Evolutionary conservation across 805 yeast species (phyloP).

Genomic region (Pichia insulana): DNA sequence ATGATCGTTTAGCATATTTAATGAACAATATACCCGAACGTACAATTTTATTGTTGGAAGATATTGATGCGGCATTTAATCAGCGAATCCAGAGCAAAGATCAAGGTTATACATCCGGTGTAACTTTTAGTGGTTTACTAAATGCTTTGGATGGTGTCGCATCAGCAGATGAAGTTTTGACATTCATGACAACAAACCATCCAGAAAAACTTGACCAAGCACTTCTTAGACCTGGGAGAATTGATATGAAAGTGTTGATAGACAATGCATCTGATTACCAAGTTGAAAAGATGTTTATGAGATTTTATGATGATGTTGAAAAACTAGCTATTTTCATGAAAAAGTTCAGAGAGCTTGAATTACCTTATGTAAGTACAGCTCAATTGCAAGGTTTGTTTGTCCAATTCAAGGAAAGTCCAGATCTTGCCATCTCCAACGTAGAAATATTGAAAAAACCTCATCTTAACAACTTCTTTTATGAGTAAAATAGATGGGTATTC

Average conservation of each 20-base stretch:
- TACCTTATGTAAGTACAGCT: constrained; percentile 72
- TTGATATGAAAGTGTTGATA: constrained; percentile 73
- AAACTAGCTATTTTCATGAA: constrained; percentile 45
- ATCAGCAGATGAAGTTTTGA: constrained; percentile 90
- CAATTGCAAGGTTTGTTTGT: constrained; percentile 94
- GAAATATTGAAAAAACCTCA: constrained; percentile 33
- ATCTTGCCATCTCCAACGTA: constrained; percentile 62
- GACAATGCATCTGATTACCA: constrained; percentile 85
- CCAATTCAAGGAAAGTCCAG: constrained; percentile 77
- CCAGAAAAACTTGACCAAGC: constrained; percentile 94
- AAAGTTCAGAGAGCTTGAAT: constrained; percentile 37
- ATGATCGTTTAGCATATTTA: constrained; percentile 85
- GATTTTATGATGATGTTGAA: constrained; percentile 67
- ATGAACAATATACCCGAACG: constrained; percentile 95
- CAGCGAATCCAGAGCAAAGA: constrained; percentile 70
- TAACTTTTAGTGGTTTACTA: constrained; percentile 87
- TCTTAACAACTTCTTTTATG: constrained; percentile 27
- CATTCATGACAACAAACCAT: constrained; percentile 98
- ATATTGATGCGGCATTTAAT: constrained; percentile 92
- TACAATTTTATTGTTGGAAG: constrained; percentile 78
- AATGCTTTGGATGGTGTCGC: constrained; percentile 97
- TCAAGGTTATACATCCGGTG: constrained; percentile 75
- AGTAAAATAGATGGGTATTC: constrained; percentile 12
- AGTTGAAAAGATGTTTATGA: constrained; percentile 71
- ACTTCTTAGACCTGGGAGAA: constrained; percentile 86